Evolutionary conservation across 805 yeast genomes (phyloP), one percentile per base, ranked within the genome.

Genomic region (Candida berthetii): DNA sequence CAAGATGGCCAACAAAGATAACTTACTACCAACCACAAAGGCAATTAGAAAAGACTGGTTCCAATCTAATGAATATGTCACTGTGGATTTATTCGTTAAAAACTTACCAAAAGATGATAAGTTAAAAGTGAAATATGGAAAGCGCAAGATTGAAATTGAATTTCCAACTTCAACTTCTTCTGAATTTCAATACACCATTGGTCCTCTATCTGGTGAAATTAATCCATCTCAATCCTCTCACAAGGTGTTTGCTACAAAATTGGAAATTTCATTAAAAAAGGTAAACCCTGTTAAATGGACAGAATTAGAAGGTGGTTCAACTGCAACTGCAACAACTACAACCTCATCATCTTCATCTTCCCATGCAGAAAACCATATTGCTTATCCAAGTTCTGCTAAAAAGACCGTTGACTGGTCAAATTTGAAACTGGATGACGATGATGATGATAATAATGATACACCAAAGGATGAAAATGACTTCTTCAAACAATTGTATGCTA

Each of bases 351-450:
- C 41, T 11, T 35, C 39, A 3, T 24, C 22, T 9, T 14, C 42
- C 4, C 9, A 20, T 14, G 31, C 28, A 27, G 10, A 25, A 10
- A 7, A 33, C 14, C 7, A 10, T 22, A 13, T 35, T 6, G 22
- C 22, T 1, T 82, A 84, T 50, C 91, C 93, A 11, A 54, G 80
- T 1, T 78, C 93, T 0, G 75, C 90, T 1, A 72, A 72, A 38
- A 78, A 74, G 44, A 66, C 73, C 7, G 66, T 71, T 17, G 82
- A 89, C 55, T 88, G 96, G 96, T 74, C 84, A 16, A 66, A 72
- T 36, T 54, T 83, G 18, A 75, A 58, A 4, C 54, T 68, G 1
- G 75, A 65, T 10, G 71, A 65, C 2, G 69, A 64, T 3, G 72
- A 67, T 3, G 74, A 65, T 6, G 70, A 64, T 1, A 78, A 73